Base-by-base conservation (phyloP, 164 flowering plant species). In the Nymphaea colorata region DNA sequence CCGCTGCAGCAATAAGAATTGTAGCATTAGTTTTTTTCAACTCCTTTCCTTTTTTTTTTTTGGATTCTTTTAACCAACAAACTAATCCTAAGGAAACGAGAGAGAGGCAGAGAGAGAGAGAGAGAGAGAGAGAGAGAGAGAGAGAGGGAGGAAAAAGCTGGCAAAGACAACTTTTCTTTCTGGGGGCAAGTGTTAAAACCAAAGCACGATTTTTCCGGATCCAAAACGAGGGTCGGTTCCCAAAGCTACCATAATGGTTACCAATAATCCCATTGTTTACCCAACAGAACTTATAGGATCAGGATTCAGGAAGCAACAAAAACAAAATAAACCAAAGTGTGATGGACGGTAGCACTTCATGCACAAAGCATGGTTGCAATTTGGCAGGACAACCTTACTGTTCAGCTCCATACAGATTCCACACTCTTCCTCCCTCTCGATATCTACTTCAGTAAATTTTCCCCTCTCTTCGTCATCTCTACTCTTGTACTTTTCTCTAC, bases 381-480 rank as follows among this genome's bases (percentile, higher is more conserved):
- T 75, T 25, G 98, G 98, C 68, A 93, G 71, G 53, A 90, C 96
- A 41, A 90, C 83, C 76, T 83, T 93, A 74, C 77, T 82, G 67
- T 80, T 76, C 70, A 83, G 69, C 82, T 93, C 97, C 96, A 93
- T 79, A 81, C 98, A 93, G 64, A 93, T 90, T 4, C 91, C 94
- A 72, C 97, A 93, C 69, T 93, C 97, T 70, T 87, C 91, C 45
- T 93, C 98, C 71, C 91, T 85, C 71, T 91, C 97, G 3, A 81
- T 44, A 65, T 93, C 97, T 43, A 85, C 66, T 73, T 84, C 91
- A 42, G 89, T 79, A 41, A 86, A 74, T 75, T 86, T 84, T 14
- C 86, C 90, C 69, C 81, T 86, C 64, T 82, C 76, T 71, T 71
- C 61, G 5, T 77, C 82, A 68, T 79, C 82, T 74, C 74, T 85